Percentiles rank a stretch among this genome's conserved stretches.
Evolutionary conservation across 345 rosid species (phyloP).

Genomic region (Cochlearia excelsa): DNA sequence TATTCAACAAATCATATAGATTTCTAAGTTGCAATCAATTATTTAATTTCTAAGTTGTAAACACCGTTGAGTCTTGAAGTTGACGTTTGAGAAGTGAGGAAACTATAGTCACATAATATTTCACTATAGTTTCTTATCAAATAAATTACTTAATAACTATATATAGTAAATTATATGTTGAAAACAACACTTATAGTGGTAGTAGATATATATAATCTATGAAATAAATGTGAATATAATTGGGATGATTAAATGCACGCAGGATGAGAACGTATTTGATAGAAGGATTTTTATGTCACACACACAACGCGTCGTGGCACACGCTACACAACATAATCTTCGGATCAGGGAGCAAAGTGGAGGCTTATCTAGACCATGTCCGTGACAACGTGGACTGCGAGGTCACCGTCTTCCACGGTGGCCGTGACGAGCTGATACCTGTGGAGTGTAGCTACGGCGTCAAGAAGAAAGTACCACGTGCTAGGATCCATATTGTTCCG

Average conservation of each 20-base stretch:
- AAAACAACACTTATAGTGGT: conserved; percentile 7
- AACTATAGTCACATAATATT: conserved; percentile 1
- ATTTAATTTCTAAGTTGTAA: background rate
- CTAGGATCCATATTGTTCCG: conserved; percentile 61
- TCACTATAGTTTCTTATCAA: background rate
- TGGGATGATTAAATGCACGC: conserved; percentile 31
- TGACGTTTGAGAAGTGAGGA: conserved; percentile 16
- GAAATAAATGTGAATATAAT: conserved; percentile 12
- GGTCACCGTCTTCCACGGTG: conserved; percentile 75
- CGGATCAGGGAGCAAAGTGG: conserved; percentile 81
- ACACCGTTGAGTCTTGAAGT: background rate
- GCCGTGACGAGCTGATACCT: conserved; percentile 80
- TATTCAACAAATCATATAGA: background rate
- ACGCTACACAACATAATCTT: conserved; percentile 93
- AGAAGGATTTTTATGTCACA: conserved; percentile 94
- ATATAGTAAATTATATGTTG: background rate
- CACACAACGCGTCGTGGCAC: conserved; percentile 95
- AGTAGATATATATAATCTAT: conserved; percentile 1
- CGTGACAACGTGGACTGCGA: conserved; percentile 60
- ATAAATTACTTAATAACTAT: background rate
- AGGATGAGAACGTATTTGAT: conserved; percentile 81
- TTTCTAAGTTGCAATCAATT: background rate
- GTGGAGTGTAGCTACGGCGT: conserved; percentile 80
- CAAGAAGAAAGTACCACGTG: conserved; percentile 61
- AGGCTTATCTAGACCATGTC: conserved; percentile 63